phyloP scores from a whole-genome alignment of 129 eudicot genomes.

The Kitagawia praeruptora region DNA sequence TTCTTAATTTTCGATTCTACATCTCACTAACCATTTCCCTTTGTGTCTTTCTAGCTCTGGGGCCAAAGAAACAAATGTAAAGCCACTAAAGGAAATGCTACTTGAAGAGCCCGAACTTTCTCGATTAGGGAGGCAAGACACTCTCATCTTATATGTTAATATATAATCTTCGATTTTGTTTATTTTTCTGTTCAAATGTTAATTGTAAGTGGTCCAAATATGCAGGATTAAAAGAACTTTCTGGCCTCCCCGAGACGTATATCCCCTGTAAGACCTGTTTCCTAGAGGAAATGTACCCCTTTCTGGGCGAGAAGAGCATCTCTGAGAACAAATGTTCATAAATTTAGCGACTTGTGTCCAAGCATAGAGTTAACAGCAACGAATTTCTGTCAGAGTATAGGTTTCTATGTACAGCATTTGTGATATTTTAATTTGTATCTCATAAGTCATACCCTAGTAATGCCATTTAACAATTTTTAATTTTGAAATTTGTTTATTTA shows the following conservation, averaged over 20 bases:
- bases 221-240: conserved; percentile 50
- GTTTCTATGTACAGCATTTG: not conserved
- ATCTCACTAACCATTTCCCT: not conserved
- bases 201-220: not conserved
- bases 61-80: conserved; percentile 23
- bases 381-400: not conserved
- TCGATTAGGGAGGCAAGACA: conserved; percentile 62
- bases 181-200: not conserved
- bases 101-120: conserved; percentile 74
- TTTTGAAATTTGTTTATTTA: not conserved
- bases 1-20: not conserved
- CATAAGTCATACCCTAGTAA: not conserved
- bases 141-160: not conserved
- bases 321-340: not conserved
- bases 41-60: conserved; percentile 29
- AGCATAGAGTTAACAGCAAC: not conserved
- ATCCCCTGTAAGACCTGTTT: not conserved
- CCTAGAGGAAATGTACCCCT: not conserved
- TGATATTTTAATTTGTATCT: not conserved
- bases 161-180: not conserved
- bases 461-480: not conserved
- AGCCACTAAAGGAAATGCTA: conserved; percentile 63
- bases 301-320: not conserved
- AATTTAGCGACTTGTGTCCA: not conserved
- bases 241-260: conserved; percentile 17